Percentiles rank a stretch among this genome's conserved stretches.
phyloP scores from a whole-genome alignment of 202 grass and related monocot species.

The Sporobolus alterniflorus region DNA sequence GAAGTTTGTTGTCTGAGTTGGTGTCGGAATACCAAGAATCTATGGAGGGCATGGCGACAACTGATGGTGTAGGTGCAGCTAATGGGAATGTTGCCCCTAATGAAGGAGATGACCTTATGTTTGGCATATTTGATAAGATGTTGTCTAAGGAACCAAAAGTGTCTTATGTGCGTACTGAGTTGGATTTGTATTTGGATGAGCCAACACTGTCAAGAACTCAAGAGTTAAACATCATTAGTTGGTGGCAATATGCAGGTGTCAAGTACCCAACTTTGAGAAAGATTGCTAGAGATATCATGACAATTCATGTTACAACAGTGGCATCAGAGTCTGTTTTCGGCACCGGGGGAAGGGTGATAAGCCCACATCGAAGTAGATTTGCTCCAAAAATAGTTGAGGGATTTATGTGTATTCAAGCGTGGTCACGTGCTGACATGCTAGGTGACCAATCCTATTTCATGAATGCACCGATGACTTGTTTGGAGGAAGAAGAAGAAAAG shows the following conservation, averaged over 20 bases:
- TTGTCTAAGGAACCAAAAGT: neutral
- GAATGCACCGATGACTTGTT: neutral
- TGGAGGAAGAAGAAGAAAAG: neutral
- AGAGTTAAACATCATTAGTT: neutral
- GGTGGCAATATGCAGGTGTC: neutral
- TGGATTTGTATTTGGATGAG: neutral
- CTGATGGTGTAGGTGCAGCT: neutral
- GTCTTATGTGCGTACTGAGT: neutral
- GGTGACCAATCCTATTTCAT: neutral
- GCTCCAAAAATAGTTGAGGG: neutral
- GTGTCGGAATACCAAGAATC: neutral
- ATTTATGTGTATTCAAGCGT: neutral
- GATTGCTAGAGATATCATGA: neutral
- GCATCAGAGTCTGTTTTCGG: neutral
- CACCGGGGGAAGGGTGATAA: neutral
- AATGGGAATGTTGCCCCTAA: fast-evolving
- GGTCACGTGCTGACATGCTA: neutral
- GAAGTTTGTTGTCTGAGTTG: neutral
- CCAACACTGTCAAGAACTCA: neutral
- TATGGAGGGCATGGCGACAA: neutral
- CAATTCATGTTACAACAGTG: neutral
- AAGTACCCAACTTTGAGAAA: neutral
- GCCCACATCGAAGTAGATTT: neutral
- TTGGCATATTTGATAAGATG: neutral
- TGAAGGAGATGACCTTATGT: neutral